Percentiles rank a stretch among this genome's conserved stretches.
These are phyloP conservation scores for Zizania latifolia DNA, from an alignment of 176 grass and related monocot species.

Conservation along the genomic window DNA sequence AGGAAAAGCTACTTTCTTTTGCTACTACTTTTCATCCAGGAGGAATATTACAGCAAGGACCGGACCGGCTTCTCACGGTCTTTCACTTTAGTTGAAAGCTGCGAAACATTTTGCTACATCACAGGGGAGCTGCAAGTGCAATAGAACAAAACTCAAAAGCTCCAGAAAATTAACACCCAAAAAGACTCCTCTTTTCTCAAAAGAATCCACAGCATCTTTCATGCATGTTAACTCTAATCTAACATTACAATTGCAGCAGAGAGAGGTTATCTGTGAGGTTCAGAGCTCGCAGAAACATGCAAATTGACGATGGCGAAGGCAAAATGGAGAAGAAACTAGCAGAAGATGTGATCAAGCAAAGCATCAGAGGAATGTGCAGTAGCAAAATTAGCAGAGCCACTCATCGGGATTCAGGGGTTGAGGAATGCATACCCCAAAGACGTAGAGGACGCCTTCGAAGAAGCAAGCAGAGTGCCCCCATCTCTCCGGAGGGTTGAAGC, in stretches of 20 bases:
- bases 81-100: constrained; percentile 40
- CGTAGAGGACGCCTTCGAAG: constrained; percentile 71
- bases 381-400: not conserved
- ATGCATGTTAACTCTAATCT: not conserved
- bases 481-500: constrained; percentile 87
- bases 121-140: not conserved
- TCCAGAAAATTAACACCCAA: constrained; percentile 25
- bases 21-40: constrained; percentile 6
- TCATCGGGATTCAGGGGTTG: not conserved
- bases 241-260: not conserved
- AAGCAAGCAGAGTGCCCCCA: constrained; percentile 98
- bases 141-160: constrained; percentile 23
- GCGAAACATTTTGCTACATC: constrained; percentile 13
- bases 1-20: constrained; percentile 18
- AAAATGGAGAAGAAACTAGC: not conserved
- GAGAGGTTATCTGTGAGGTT: not conserved
- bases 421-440: constrained; percentile 68
- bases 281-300: not conserved
- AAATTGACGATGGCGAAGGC: not conserved
- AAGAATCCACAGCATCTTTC: not conserved
- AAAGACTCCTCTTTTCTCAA: constrained; percentile 18
- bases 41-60: constrained; percentile 35
- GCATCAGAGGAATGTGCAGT: not conserved
- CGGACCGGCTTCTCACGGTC: not conserved
- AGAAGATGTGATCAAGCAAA: not conserved